Base-by-base conservation (phyloP, 139 green algal species). In the Micromonas commoda region DNA sequence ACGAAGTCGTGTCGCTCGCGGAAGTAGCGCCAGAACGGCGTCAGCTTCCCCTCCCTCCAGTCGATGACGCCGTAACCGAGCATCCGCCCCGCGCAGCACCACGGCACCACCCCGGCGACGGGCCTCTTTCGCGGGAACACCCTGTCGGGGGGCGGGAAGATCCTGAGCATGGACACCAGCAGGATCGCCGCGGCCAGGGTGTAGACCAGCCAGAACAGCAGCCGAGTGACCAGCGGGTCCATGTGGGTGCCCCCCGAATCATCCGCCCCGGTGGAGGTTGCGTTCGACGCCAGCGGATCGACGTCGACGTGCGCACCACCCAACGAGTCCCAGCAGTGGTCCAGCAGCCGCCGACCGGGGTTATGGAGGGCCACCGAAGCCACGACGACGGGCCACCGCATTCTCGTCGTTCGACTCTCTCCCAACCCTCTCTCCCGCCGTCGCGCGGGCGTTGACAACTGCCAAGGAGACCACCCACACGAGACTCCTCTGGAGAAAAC, bases 1-100 rank as follows among this genome's bases (percentile, higher is more conserved):
- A 71, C 28, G 28, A 71, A 3, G 13, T 71, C 64, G 29, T 71
- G 64, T 4, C 29, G n/a, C 28, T 71, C 64, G 5, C 16, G 38
- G 26, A 71, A 51, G 33, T 51, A 71, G 3, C 33, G 26, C 4
- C 4, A 13, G 26, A 32, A 71, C 64, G 64, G 64, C 29, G 64
- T 39, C 28, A 71, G 64, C n/a, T 13, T 35, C 28, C 64, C 64
- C 13, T 32, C 33, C 28, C 26, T 26, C 64, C 64, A 71, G 33
- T 71, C 64, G 64, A 71, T 51, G n/a, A 71, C 64, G 64, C 64
- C 64, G 64, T 71, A 71, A 23, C 64, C 64, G 26, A 71, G 13
- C 26, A 71, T 51, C 13, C 64, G 24, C 64, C 26, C 64, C 26
- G 26, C 21, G 64, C 26, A 38, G 64, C 64, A 71, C 64, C 64